Conservation (phyloP, 139 green algal species). For the Marvania coccoides region DNA sequence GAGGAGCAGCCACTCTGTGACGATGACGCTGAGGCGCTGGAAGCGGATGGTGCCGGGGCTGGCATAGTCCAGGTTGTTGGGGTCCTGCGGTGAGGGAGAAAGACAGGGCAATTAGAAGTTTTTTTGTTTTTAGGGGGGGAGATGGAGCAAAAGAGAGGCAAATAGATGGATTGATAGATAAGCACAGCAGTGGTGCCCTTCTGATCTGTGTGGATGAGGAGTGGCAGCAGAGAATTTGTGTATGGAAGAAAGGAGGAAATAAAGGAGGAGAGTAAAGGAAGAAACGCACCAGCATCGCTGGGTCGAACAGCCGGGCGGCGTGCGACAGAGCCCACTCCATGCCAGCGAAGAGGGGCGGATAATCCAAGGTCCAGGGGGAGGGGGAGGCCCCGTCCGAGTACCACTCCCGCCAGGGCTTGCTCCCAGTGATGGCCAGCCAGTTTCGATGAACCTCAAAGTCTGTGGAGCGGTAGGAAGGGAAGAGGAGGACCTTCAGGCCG, state of each 20-base stretch:
- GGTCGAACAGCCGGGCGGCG: constrained; percentile 55
- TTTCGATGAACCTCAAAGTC: constrained; percentile 97
- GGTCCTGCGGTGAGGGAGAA: constrained; percentile 2
- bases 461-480: constrained; percentile 83
- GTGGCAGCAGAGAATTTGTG: no score
- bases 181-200: no score
- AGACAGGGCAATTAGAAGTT: not conserved
- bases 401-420: constrained; percentile 24
- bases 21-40: constrained; percentile 66
- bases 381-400: constrained; percentile 65
- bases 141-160: no score
- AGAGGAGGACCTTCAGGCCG: constrained; percentile 68
- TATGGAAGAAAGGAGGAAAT: no score
- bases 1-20: constrained; percentile 52
- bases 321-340: constrained; percentile 75
- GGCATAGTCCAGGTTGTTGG: constrained; percentile 61
- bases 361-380: constrained; percentile 94
- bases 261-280: not conserved
- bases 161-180: no score
- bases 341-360: constrained; percentile 95
- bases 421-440: constrained; percentile 87
- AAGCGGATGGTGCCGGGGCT: constrained; percentile 64
- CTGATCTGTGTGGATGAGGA: no score
- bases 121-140: not conserved
- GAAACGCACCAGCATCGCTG: constrained; percentile 59